Evolutionary conservation across 2,329 filamentous ascomycete species (phyloP).

Genomic region (Aspergillus intermedius): DNA sequence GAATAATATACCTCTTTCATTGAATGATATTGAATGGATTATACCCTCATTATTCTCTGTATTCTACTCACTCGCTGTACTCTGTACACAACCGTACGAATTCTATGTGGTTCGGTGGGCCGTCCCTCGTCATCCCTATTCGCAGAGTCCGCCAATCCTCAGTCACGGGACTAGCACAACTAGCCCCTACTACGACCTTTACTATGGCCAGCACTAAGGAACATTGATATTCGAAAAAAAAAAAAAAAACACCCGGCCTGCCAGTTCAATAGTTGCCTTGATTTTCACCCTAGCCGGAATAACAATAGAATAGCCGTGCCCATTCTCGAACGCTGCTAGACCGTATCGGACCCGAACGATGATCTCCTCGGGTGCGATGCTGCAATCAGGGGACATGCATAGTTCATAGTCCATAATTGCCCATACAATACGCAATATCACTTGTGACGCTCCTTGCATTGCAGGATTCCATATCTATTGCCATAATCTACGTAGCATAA

Average conservation of each 20-base stretch:
- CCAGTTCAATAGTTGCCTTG: no score
- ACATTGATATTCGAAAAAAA: no score
- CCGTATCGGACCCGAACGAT: no score
- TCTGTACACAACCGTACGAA: conserved; percentile 3
- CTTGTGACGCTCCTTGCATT: not conserved
- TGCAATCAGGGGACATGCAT: no score
- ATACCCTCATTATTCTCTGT: not conserved
- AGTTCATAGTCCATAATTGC: no score
- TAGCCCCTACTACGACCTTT: not conserved
- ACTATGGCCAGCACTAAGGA: no score
- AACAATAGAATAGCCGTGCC: no score
- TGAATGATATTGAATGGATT: no score
- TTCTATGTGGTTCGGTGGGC: conserved; percentile 38
- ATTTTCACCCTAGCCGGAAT: no score
- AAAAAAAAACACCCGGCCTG: no score
- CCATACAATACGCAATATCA: not conserved
- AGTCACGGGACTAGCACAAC: conserved; percentile 4
- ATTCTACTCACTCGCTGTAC: not conserved
- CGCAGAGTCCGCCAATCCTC: conserved; percentile 27
- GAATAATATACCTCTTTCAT: not conserved
- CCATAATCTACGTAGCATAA: not conserved
- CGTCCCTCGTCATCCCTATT: conserved; percentile 33
- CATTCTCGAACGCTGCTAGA: no score
- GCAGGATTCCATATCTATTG: not conserved
- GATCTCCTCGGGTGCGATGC: no score